A percentile compares a stretch with the other conserved stretches of the same genome.
phyloP scores from a whole-genome alignment of 352 stramenopile genomes.

The Plasmopara muralis region DNA sequence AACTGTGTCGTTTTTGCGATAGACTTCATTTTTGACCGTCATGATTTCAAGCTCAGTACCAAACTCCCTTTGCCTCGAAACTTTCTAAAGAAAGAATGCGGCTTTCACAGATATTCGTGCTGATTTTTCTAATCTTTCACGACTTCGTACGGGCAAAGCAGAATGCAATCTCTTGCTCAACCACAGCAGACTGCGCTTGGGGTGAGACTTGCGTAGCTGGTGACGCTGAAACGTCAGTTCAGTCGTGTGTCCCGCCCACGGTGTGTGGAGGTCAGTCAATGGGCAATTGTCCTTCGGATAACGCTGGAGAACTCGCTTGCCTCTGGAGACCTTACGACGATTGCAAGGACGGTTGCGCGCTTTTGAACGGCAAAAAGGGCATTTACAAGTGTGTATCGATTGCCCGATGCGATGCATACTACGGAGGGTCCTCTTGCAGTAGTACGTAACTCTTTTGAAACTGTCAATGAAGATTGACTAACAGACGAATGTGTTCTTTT shows the following conservation, averaged over 20 bases:
- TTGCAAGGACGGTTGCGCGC: conserved; percentile 20
- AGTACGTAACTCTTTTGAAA: conserved; percentile 25
- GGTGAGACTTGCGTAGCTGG: conserved; percentile 70
- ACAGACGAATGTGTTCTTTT: not conserved
- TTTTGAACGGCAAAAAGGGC: conserved; percentile 30
- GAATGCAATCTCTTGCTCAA: conserved; percentile 43
- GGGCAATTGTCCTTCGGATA: conserved; percentile 60
- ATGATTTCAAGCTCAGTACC: conserved; percentile 11
- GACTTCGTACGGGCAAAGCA: conserved; percentile 12
- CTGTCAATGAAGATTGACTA: not conserved
- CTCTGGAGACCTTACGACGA: conserved; percentile 31
- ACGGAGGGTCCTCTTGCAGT: conserved; percentile 44
- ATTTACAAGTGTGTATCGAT: conserved; percentile 83
- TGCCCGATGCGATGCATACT: conserved; percentile 68
- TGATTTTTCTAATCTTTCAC: conserved; percentile 12
- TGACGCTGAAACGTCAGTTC: conserved; percentile 46
- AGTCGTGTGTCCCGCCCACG: conserved; percentile 57
- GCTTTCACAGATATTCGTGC: conserved; percentile 8
- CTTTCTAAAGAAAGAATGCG: conserved; percentile 16
- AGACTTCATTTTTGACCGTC: conserved; percentile 1
- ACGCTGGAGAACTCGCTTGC: conserved; percentile 65
- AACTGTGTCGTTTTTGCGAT: conserved; percentile 18
- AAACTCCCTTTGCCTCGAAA: conserved; percentile 6
- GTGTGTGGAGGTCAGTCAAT: conserved; percentile 45
- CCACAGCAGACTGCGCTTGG: conserved; percentile 54